A percentile compares a stretch with the other conserved stretches of the same genome.
Evolutionary conservation across 768 basidiomycete species (phyloP).

Genomic region (Postia placenta): DNA sequence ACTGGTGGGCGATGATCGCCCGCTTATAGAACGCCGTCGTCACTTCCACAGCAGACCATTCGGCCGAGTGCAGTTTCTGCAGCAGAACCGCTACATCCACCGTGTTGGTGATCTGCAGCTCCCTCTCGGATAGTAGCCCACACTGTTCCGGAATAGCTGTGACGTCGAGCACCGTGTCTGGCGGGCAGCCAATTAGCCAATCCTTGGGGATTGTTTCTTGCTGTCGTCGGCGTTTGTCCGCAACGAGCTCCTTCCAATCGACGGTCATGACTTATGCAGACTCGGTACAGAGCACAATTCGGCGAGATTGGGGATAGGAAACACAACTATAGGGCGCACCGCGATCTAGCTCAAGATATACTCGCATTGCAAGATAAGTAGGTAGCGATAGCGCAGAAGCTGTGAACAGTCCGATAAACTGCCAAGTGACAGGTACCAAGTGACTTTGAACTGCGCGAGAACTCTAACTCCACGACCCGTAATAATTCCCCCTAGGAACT

Average conservation of each 20-base stretch:
- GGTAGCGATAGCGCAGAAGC: background rate
- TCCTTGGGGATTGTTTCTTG: conserved; percentile 50
- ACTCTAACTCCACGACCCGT: too few relatives aligned
- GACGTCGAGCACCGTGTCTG: conserved; percentile 40
- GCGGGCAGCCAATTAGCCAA: conserved; percentile 48
- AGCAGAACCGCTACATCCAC: conserved; percentile 45
- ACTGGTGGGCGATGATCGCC: conserved; percentile 74
- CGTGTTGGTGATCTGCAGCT: conserved; percentile 53
- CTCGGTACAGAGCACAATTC: too few relatives aligned
- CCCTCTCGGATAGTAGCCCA: conserved; percentile 46
- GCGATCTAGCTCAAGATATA: too few relatives aligned
- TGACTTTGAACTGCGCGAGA: background rate
- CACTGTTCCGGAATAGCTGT: conserved; percentile 44
- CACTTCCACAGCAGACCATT: conserved; percentile 60
- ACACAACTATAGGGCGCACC: too few relatives aligned
- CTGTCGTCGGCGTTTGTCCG: conserved; percentile 49
- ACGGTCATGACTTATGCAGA: background rate
- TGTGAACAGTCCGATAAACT: background rate
- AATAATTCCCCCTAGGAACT: background rate
- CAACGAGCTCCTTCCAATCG: conserved; percentile 47
- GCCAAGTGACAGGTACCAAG: background rate
- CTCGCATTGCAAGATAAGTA: too few relatives aligned
- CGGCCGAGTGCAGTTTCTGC: conserved; percentile 39
- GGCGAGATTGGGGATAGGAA: too few relatives aligned
- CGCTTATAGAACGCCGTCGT: conserved; percentile 72